Percentiles rank a stretch among this genome's conserved stretches.
phyloP scores from a whole-genome alignment of 73 alveolate genomes.

The Paramecium sonneborni region DNA sequence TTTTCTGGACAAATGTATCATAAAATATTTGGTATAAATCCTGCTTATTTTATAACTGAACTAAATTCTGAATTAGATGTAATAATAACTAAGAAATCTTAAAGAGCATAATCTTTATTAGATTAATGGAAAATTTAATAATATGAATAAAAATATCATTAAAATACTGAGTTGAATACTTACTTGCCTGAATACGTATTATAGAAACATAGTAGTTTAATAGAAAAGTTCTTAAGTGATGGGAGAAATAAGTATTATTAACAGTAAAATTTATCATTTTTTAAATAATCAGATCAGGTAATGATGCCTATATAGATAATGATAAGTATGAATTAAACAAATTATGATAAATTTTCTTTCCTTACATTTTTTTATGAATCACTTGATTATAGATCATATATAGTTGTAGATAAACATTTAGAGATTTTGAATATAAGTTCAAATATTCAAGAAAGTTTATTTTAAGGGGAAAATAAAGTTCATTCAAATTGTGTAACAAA shows the following conservation, averaged over 20 bases:
- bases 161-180: not conserved
- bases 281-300: not conserved
- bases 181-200: not conserved
- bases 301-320: not conserved
- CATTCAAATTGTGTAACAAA: not conserved
- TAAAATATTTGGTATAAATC: constrained; percentile 20
- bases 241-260: not conserved
- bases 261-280: not conserved
- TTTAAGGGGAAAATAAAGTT: not conserved
- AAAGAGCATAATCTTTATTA: not conserved
- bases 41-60: not conserved
- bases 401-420: not conserved
- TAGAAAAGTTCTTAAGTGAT: not conserved
- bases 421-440: not conserved
- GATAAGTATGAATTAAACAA: not conserved
- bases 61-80: not conserved
- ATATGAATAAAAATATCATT: not conserved
- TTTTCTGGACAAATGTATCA: not conserved
- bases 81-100: not conserved
- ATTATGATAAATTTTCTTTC: not conserved
- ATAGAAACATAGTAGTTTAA: not conserved
- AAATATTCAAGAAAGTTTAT: not conserved
- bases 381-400: not conserved
- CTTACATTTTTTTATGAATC: not conserved
- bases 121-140: not conserved